Evolutionary conservation across 2,329 filamentous ascomycete genomes (phyloP), one percentile per base, ranked within the genome.

Genomic region (Ascochyta clinopodiicola): DNA sequence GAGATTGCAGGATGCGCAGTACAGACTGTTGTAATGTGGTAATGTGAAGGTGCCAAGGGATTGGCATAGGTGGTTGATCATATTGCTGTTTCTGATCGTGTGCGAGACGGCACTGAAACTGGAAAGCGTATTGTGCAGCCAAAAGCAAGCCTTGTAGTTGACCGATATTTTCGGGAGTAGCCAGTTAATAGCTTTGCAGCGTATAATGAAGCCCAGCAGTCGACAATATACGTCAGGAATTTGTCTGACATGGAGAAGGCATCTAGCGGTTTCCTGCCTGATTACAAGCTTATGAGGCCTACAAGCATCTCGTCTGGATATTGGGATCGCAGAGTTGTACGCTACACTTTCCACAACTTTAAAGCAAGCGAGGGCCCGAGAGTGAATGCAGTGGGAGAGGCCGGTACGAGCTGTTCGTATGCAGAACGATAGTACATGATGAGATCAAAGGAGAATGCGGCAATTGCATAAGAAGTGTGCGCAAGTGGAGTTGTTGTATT

Each of bases 91-190:
- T 17, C 36, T 21, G 42, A 36, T 24, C n/a, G 17, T 24, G 15
- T 36, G 19, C 42, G 52, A 56, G 52, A 56, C 52, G 42, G 22
- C 45, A 34, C 52, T 56, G 52, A 56, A 56, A 50, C 52, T n/a
- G 22, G 32, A 46, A 25, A 36, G 40, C 39, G 35, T 29, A 31
- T n/a, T 29, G 8, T 45, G 35, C 19, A 22, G 36, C 51, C 39
- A 19, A 34, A 27, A 44, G 38, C 25, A 38, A 29, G 13, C 43
- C 12, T 29, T 22, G 42, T 31, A 24, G 17, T 25, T 24, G 22
- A 5, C 13, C 19, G 10, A 15, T 15, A 17, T 5, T 15, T n/a
- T 13, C 3, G 17, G 32, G 13, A 17, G 13, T 15, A 34, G 3
- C 27, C 27, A 29, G 8, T 29, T 12, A 4, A 12, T 10, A 29